Evolutionary conservation across 1,284 basidiomycete genomes (phyloP).

Genomic region (Malassezia pachydermatis): DNA sequence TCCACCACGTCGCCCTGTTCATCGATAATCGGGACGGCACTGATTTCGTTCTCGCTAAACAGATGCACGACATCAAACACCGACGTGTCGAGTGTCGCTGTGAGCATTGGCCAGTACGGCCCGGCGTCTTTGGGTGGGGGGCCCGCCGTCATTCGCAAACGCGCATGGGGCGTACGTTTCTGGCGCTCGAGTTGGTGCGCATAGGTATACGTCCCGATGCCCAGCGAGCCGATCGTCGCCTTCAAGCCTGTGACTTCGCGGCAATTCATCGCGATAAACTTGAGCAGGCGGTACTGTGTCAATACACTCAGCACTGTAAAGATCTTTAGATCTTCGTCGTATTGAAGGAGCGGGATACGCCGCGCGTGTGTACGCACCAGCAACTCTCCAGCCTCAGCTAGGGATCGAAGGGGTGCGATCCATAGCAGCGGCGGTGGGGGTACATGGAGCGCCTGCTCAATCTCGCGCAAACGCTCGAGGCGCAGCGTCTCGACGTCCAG

Average conservation of each 20-base stretch:
- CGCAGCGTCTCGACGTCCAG: conserved; percentile 90
- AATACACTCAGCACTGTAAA: conserved; percentile 92
- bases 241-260: conserved; percentile 50
- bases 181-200: conserved; percentile 7
- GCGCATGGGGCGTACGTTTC: conserved; percentile 1
- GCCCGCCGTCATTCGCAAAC: not conserved
- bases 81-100: conserved; percentile 78
- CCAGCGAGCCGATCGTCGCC: conserved; percentile 69
- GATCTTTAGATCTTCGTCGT: conserved; percentile 83
- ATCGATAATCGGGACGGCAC: conserved; percentile 91
- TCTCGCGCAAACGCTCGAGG: conserved; percentile 62
- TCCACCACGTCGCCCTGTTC: conserved; percentile 88
- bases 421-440: conserved; percentile 80
- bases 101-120: conserved; percentile 79
- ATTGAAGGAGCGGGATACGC: conserved; percentile 82
- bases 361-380: conserved; percentile 93
- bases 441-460: conserved; percentile 84
- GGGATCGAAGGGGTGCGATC: conserved; percentile 71
- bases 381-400: conserved; percentile 80
- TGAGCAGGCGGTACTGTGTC: conserved; percentile 93
- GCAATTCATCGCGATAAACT: conserved; percentile 90
- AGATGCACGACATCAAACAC: conserved; percentile 98
- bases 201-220: conserved; percentile 81
- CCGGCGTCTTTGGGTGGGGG: conserved; percentile 16
- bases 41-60: conserved; percentile 91